Evolutionary conservation across 1,284 basidiomycete genomes (phyloP).

Genomic region (Tetrapyrgos nigripes): DNA sequence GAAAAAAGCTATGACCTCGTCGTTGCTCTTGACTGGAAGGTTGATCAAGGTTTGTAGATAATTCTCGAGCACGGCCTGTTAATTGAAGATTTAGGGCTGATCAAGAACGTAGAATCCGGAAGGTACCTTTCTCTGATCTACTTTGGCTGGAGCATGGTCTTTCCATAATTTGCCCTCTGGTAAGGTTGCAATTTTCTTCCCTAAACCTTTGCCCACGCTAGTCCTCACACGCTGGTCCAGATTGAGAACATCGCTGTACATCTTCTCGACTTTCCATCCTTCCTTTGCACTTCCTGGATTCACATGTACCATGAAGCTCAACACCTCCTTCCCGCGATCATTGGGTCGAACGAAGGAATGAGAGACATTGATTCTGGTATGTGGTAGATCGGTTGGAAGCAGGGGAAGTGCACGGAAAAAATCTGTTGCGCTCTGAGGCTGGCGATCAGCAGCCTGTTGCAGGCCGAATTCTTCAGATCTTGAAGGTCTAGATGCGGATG

Average conservation of each 20-base stretch:
- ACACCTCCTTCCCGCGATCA: conserved; percentile 86
- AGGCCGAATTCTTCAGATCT: neutral
- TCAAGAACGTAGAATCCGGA: conserved; percentile 11
- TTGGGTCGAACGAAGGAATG: conserved; percentile 84
- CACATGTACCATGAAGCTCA: conserved; percentile 81
- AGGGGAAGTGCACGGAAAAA: conserved; percentile 76
- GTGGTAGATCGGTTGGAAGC: conserved; percentile 69
- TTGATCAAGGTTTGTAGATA: conserved; percentile 90
- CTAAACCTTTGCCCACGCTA: conserved; percentile 71
- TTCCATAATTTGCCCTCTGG: conserved; percentile 96
- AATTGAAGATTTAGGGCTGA: conserved; percentile 15
- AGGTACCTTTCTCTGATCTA: conserved; percentile 91
- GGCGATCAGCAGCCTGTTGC: neutral
- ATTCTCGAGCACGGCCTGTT: conserved; percentile 79
- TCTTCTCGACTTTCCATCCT: conserved; percentile 92
- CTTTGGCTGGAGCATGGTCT: conserved; percentile 95
- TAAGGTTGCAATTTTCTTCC: conserved; percentile 80
- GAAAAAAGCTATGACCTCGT: conserved; percentile 92
- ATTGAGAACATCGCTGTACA: conserved; percentile 89
- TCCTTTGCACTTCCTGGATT: conserved; percentile 71
- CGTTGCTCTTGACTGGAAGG: conserved; percentile 86
- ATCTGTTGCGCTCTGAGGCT: conserved; percentile 23
- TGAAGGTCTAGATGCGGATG: neutral
- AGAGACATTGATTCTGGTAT: conserved; percentile 66
- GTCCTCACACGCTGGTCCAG: conserved; percentile 77